Evolutionary conservation across 2,329 filamentous ascomycete genomes (phyloP), one percentile per base, ranked within the genome.

Genomic region (Botrytis aclada): DNA sequence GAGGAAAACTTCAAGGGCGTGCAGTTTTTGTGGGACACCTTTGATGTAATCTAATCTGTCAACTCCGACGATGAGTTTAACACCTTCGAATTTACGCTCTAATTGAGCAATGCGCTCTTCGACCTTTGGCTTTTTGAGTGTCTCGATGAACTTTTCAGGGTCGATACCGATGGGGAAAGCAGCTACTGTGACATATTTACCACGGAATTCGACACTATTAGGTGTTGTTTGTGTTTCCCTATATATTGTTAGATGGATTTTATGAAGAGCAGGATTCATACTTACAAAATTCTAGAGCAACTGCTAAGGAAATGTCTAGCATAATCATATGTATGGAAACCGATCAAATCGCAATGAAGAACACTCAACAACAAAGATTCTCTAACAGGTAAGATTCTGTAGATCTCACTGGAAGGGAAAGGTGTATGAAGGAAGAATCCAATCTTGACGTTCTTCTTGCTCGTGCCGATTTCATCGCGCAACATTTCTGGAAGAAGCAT

Each of bases 21-120:
- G 96, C 16, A 99, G 86, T 82, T 99, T 99, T 83, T 99, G 96
- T 0, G 96, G 96, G 16, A 99, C 95, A 75, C 96, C 96, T 84
- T 98, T 98, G 89, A 98, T 98, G 84, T 99, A 98, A 83, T 99
- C 96, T 69, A 98, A 88, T 67, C 96, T 93, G 82, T 99, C 96
- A 69, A 98, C 96, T 75, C 96, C 95, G 54, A 98, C 95, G 78
- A 99, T 97, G 76, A 98, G 88, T 84, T 98, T 98, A 78, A 97
- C 93, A 64, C 95, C 95, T 77, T 97, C 92, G 80, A 98, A 99
- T 83, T 97, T 98, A 80, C 92, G 91, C 80, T 93, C 90, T 7
- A 98, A 86, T 2, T 91, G 89, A 6, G 91, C 90, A 78, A 99
- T 97, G 74, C 95, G 93, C 79, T 95, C 92, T 80, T 95, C 91